Base-by-base conservation (phyloP, 257 asterid genomes). In the Galeopsis tetrahit region DNA sequence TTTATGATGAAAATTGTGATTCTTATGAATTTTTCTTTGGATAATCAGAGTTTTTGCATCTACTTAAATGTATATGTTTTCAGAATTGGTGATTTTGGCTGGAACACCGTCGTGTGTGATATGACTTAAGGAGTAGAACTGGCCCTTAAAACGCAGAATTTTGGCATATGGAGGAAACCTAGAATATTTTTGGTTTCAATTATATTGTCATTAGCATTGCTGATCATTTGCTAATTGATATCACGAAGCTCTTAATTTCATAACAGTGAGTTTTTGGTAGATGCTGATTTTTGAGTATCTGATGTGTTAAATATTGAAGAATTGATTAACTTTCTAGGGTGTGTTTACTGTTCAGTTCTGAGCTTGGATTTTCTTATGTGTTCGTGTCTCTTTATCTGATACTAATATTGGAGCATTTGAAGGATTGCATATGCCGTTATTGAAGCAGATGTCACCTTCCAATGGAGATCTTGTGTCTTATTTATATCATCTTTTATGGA, bases 141-240 rank as follows among this genome's bases (percentile, higher is more conserved):
- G 6, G 7, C 53, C 53, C 38, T 53, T 63, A 32, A 17, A 61
- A 61, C 56, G 28, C 10, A 11, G 4, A 6, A 69, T 66, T 59
- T 63, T 64, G 58, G 53, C 46, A 68, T 42, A 75, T 69, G 74
- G 39, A 38, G 66, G 77, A 70, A 68, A 56, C 66, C 61, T 15
- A 68, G 35, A 14, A 10, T 78, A 17, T 46, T 31, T 35, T 46
- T 44, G 58, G 44, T 42, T 31, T 52, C 51, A 6, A 10, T 59
- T 65, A 8, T 44, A 2, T 44, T 44, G 51, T 56, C 51, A 21
- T 73, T 49, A 62, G 70, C 32, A 72, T 36, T 64, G 57, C 42
- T 17, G 73, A 52, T 48, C 71, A 69, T 75, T 40, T 21, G 28
- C 28, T 21, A 21, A 21, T 21, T 63, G 10, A 67, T 52, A 63